These are phyloP conservation scores for Trypanosoma mega DNA, from an alignment of 208 protist genomes.

Conservation along the genomic window DNA sequence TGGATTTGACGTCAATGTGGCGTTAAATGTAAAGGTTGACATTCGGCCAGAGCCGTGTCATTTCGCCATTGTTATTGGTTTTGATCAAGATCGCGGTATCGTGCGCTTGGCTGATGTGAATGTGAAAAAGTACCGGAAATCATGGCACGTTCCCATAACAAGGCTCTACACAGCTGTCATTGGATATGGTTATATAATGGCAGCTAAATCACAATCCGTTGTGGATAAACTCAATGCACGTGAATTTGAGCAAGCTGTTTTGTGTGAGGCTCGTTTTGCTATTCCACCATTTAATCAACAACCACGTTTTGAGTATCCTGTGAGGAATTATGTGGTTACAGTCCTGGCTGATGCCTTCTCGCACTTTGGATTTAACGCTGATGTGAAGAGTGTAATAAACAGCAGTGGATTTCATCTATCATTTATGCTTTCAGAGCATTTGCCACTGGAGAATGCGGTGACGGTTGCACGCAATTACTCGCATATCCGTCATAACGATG, in stretches of 20 bases:
- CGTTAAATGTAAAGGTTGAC: conserved; percentile 72
- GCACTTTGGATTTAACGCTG: conserved; percentile 67
- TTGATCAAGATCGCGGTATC: conserved; percentile 67
- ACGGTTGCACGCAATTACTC: conserved; percentile 79
- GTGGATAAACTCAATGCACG: conserved; percentile 64
- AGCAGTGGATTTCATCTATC: conserved; percentile 86
- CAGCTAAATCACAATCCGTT: conserved; percentile 63
- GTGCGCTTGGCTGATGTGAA: conserved; percentile 88
- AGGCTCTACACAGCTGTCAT: conserved; percentile 85
- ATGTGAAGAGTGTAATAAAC: conserved; percentile 85
- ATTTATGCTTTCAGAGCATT: conserved; percentile 81
- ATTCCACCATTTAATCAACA: conserved; percentile 53
- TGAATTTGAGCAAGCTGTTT: conserved; percentile 48
- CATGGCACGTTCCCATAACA: conserved; percentile 76
- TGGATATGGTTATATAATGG: conserved; percentile 89
- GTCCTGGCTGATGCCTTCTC: conserved; percentile 84
- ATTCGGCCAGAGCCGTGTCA: conserved; percentile 65
- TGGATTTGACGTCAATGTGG: conserved; percentile 86
- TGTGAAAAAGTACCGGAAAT: conserved; percentile 88
- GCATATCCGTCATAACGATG: conserved; percentile 70
- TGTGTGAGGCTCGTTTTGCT: conserved; percentile 57
- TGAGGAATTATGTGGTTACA: conserved; percentile 76
- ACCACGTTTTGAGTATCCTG: conserved; percentile 87
- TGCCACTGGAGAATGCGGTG: conserved; percentile 70
- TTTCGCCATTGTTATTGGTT: conserved; percentile 87